phyloP scores from a whole-genome alignment of 2,329 filamentous ascomycete genomes.

The Achaetomium macrosporum region DNA sequence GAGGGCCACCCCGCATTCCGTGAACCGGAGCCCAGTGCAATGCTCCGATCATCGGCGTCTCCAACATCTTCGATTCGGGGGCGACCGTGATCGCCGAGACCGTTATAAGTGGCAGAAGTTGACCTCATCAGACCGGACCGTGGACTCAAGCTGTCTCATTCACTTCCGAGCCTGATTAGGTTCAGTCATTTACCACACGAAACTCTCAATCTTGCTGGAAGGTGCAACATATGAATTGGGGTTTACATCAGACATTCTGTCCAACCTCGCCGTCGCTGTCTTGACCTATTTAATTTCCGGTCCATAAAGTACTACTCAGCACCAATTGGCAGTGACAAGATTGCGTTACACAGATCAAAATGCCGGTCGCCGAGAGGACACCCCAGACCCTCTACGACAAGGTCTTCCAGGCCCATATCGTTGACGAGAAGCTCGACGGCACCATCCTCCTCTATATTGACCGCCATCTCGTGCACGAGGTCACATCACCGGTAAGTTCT shows the following conservation, averaged over 20 bases:
- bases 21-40: conserved; percentile 30
- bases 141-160: too few species aligned
- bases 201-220: too few species aligned
- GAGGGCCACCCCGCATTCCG: conserved; percentile 34
- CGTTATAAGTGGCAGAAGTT: too few species aligned
- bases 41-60: conserved; percentile 30
- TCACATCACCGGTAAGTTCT: conserved; percentile 79
- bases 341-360: conserved; percentile 39
- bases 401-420: conserved; percentile 89
- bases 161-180: too few species aligned
- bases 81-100: not conserved
- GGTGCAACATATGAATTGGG: too few species aligned
- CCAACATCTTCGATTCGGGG: conserved; percentile 13
- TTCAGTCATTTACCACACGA: too few species aligned
- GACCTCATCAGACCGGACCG: too few species aligned
- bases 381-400: conserved; percentile 95
- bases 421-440: conserved; percentile 91
- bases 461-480: conserved; percentile 96
- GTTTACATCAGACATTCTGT: too few species aligned
- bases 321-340: not conserved
- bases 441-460: conserved; percentile 91
- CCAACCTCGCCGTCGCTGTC: not conserved
- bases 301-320: too few species aligned
- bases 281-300: not conserved
- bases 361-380: conserved; percentile 67